These are phyloP conservation scores for Boletus edulis DNA, from an alignment of 768 basidiomycete genomes.

Conservation along the genomic window DNA sequence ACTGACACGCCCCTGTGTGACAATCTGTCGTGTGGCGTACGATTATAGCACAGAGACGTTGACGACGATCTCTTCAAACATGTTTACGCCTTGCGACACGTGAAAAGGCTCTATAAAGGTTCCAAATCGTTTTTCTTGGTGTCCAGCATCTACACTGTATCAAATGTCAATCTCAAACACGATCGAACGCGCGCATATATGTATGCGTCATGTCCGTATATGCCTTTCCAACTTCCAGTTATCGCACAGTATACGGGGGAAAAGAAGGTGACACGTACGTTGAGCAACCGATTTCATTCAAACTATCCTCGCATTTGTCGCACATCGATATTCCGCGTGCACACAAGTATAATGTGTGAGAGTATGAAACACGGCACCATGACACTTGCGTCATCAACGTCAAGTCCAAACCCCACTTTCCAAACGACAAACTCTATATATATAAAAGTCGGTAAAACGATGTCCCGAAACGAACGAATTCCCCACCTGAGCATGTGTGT, in stretches of 20 bases:
- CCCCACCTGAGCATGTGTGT: not conserved
- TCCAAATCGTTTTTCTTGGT: not conserved
- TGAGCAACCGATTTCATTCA: not conserved
- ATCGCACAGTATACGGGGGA: too few relatives aligned
- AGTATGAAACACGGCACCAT: not conserved
- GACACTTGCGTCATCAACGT: not conserved
- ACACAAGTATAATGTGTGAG: too few relatives aligned
- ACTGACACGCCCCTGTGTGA: not conserved
- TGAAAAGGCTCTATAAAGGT: not conserved
- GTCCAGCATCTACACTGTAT: not conserved
- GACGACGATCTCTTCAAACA: not conserved
- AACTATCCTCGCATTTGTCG: not conserved
- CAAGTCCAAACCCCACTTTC: not conserved
- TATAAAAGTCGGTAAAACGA: not conserved
- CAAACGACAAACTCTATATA: not conserved
- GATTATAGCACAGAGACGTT: slow-evolving; percentile 5
- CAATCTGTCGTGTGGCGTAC: slow-evolving; percentile 11
- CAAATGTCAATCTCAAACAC: not conserved
- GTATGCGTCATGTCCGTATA: not conserved
- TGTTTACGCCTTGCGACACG: not conserved
- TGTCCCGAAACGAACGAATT: not conserved
- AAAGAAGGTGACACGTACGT: too few relatives aligned
- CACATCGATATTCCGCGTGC: too few relatives aligned
- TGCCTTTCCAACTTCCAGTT: not conserved
- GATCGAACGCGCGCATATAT: not conserved